Evolutionary conservation across 148 eudicot species (phyloP).

Genomic region (Vaccinium myrtillus): DNA sequence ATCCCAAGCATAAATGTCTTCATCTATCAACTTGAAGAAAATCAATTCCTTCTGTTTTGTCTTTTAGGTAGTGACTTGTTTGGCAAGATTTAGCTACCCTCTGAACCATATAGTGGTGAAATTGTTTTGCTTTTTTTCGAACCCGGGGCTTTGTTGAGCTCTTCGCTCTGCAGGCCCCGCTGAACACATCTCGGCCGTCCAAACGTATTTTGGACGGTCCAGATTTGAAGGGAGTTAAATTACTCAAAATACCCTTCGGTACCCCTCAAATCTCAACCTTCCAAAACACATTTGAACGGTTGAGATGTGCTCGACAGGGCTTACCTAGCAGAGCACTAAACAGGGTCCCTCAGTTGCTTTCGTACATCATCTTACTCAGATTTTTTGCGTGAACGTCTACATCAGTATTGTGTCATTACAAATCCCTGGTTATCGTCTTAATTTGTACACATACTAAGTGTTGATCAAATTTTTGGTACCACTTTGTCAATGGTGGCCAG

Average conservation of each 20-base stretch:
- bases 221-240: too few relatives aligned
- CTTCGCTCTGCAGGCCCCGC: too few relatives aligned
- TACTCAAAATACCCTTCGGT: too few relatives aligned
- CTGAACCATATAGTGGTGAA: background rate
- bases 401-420: background rate
- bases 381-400: background rate
- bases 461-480: background rate
- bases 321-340: too few relatives aligned
- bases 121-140: background rate
- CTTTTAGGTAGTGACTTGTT: background rate
- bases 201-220: too few relatives aligned
- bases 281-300: too few relatives aligned
- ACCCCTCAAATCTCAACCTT: too few relatives aligned
- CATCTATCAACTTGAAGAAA: conserved; percentile 1
- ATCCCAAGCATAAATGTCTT: background rate
- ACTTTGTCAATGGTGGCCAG: background rate
- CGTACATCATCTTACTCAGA: background rate
- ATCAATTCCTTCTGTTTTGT: background rate
- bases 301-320: too few relatives aligned
- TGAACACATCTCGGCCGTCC: too few relatives aligned
- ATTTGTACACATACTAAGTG: too few relatives aligned
- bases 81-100: background rate
- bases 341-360: too few relatives aligned
- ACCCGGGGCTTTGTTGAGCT: too few relatives aligned
- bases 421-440: background rate